Evolutionary conservation across 129 eudicot species (phyloP), one percentile per base, ranked within the genome.

Genomic region (Pulicaria dysenterica): DNA sequence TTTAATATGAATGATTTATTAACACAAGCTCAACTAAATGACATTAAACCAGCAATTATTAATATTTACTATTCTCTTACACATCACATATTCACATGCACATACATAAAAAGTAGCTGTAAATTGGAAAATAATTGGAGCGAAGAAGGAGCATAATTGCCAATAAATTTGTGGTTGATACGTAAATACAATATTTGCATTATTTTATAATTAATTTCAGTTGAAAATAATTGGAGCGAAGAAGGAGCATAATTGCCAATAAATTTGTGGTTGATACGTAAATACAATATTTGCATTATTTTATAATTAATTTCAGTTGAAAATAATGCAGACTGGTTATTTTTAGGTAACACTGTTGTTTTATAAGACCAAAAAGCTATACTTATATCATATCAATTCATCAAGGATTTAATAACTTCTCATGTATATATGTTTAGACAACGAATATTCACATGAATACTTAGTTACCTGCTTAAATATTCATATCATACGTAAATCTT

Each of bases 111-210:
- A 47, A 39, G 59, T 50, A 36, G 70, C 39, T 77, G 44, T 77
- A 49, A 69, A 44, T 48, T 39, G 44, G 42, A 77, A 60, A 70
- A 60, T 70, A 61, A 70, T 51, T 70, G 66, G 64, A 34, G 43
- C 12, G 15, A 62, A 71, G 24, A 70, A 51, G 49, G 43, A 6
- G 2, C 2, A 24, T 61, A 77, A 53, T 60, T n/a, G 59, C 59
- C 71, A 64, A 70, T 77, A 70, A 77, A 43, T 77, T 62, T 40
- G 58, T 70, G 71, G 76, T 70, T 50, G 76, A 77, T 69, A 62
- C 7, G n/a, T 5, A 16, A 50, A 62, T 24, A 45, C 44, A 72
- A 17, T 67, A 12, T 59, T 37, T 0, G 61, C 74, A 67, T 46
- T 67, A 49, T 54, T 62, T 15, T 5, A 17, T 56, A 12, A 16